These are phyloP conservation scores for Fusarium subglutinans DNA, from an alignment of 2,329 filamentous ascomycete genomes.

Conservation along the genomic window DNA sequence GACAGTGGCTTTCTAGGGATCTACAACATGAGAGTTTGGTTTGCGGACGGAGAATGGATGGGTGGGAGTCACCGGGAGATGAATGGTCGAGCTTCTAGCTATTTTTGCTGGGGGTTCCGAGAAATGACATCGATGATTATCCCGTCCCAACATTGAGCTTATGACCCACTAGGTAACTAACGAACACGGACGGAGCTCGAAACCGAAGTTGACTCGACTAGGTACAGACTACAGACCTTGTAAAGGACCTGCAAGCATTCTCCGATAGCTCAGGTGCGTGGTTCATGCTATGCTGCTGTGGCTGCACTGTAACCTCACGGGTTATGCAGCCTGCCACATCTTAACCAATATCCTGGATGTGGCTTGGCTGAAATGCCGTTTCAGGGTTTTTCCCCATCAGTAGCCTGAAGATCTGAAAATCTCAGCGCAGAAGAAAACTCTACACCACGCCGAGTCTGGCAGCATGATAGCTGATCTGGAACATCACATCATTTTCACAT, in stretches of 20 bases:
- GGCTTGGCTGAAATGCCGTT: conserved; percentile 4
- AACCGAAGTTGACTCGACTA: not conserved
- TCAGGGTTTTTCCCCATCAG: not conserved
- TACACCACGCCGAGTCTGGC: not conserved
- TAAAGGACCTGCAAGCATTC: not conserved
- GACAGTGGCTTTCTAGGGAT: conserved; percentile 9
- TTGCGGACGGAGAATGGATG: not conserved
- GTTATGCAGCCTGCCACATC: not conserved
- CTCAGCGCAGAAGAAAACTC: not conserved
- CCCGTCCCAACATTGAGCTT: conserved; percentile 40
- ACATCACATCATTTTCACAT: conserved; percentile 1
- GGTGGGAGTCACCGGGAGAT: conserved; percentile 7
- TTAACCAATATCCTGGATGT: not conserved
- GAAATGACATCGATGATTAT: conserved; percentile 35
- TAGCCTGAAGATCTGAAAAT: no score
- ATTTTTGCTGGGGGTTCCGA: conserved; percentile 30
- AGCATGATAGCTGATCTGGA: not conserved
- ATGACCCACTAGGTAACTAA: not conserved
- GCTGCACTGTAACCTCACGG: not conserved
- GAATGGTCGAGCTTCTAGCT: conserved; percentile 22
- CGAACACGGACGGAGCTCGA: not conserved
- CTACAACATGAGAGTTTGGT: conserved; percentile 22
- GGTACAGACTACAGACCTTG: not conserved
- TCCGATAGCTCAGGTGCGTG: not conserved
- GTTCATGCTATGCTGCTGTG: conserved; percentile 4